A percentile compares a stretch with the other conserved stretches of the same genome.
Evolutionary conservation across 2,329 filamentous ascomycete species (phyloP).

Genomic region (Neopestalotiopsis sp.): DNA sequence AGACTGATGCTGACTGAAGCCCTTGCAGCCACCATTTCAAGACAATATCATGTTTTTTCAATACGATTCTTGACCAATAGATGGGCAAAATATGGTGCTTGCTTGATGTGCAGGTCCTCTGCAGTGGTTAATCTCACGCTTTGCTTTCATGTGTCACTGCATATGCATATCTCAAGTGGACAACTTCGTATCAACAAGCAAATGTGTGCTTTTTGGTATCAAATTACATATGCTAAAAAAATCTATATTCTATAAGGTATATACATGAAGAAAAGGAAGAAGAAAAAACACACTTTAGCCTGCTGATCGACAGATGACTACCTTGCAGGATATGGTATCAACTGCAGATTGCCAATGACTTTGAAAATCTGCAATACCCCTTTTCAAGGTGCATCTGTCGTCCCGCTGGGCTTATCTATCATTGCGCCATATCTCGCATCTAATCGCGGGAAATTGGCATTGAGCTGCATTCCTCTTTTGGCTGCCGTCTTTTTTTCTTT

Average conservation of each 20-base stretch:
- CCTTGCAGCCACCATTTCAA: too few species aligned
- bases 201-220: background rate
- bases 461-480: background rate
- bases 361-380: background rate
- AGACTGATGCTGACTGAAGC: too few species aligned
- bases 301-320: background rate
- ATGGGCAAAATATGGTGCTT: too few species aligned
- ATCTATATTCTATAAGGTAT: background rate
- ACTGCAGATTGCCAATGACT: background rate
- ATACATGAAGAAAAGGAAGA: background rate
- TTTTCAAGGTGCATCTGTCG: conserved; percentile 3
- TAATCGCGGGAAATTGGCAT: background rate
- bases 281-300: background rate
- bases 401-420: background rate
- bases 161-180: background rate
- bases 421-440: background rate
- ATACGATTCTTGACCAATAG: too few species aligned
- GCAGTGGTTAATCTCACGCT: background rate
- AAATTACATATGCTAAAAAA: background rate
- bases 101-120: too few species aligned
- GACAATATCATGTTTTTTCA: too few species aligned
- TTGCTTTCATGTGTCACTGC: background rate
- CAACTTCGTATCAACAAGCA: background rate
- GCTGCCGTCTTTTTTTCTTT: background rate
- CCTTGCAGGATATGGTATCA: background rate